Evolutionary conservation across 371 early-diverging fungal species (phyloP), one percentile per base, ranked within the genome.

Genomic region (Coemansia sp.): DNA sequence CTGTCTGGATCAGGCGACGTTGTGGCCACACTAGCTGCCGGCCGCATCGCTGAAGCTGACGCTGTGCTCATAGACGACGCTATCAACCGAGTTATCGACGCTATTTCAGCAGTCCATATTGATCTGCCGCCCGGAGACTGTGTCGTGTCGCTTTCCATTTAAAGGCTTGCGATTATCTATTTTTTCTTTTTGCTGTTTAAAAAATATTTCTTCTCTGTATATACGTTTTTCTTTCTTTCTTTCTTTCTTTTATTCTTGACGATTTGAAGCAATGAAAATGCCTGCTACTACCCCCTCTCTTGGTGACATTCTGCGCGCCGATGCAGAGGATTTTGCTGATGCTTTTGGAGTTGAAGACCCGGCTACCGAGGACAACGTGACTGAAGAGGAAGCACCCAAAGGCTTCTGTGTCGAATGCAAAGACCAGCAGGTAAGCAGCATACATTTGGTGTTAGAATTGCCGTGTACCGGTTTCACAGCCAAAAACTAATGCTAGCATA

Each of bases 351-450:
- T 47, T 3, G 54, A 59, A 26, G 33, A 50, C 23, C 12, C 54
- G 5, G n/a, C 52, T 11, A 20, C 20, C 47, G 75, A 78, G 25
- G 67, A 72, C 23, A 40, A 23, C 25, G 83, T 81, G 28, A 62
- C 56, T 9, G 65, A 69, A 7, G 80, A 84, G 9, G 60, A 50
- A 16, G 65, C 70, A n/a, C 80, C 81, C 3, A 58, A 84, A 44
- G 95, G 94, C 20, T 91, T 88, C 67, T 95, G 95, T 72, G 90
- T 94, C 25, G 95, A 95, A 78, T 95, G 95, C 83, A 92, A 89
- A 77, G 95, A 92, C 79, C 92, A 92, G 70, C 75, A 82, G 68
- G 75, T 75, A 59, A 59, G 42, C 52, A 2, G 23, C 33, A 4
- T 33, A 33, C 8, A 8, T 33, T 33, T 8, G 18, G 2, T 12